Percentiles rank a stretch among this genome's conserved stretches.
These are phyloP conservation scores for Sambucus nigra DNA, from an alignment of 129 eudicot genomes.

Conservation along the genomic window DNA sequence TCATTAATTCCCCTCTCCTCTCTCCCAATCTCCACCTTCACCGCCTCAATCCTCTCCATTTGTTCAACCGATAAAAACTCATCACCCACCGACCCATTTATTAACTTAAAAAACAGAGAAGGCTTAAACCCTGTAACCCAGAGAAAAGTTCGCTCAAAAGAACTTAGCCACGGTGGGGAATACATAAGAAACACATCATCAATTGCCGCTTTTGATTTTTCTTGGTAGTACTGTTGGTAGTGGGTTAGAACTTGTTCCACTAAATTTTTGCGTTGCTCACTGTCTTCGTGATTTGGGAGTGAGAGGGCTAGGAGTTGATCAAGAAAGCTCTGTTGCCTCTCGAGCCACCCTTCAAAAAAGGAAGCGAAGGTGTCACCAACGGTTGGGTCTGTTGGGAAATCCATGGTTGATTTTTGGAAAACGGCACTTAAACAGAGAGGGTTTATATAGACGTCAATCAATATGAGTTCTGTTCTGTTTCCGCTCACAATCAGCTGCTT, in stretches of 20 bases:
- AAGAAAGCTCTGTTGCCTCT: conserved; percentile 13
- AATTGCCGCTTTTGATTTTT: conserved; percentile 23
- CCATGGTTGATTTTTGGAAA: too few species aligned
- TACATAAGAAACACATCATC: conserved; percentile 23
- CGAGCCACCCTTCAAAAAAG: conserved; percentile 25
- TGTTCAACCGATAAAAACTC: conserved; percentile 20
- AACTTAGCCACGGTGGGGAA: conserved; percentile 48
- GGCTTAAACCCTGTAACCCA: conserved; percentile 49
- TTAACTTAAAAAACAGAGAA: conserved; percentile 23
- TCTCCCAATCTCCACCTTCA: conserved; percentile 14
- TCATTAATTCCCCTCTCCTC: conserved; percentile 23
- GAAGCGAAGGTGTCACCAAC: conserved; percentile 14
- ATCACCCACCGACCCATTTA: conserved; percentile 5
- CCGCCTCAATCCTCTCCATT: conserved; percentile 8
- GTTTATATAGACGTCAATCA: too few species aligned
- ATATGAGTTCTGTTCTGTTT: too few species aligned
- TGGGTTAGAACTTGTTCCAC: conserved; percentile 28
- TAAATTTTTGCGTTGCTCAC: conserved; percentile 13
- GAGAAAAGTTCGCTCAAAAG: conserved; percentile 32
- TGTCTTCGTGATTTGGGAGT: neutral
- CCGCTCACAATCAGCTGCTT: too few species aligned
- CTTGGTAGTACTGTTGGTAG: conserved; percentile 30
- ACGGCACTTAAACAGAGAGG: too few species aligned
- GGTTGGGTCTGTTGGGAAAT: too few species aligned
- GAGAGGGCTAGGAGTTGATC: conserved; percentile 15